These are phyloP conservation scores for Cercospora sesami DNA, from an alignment of 2,329 filamentous ascomycete species.

Conservation along the genomic window DNA sequence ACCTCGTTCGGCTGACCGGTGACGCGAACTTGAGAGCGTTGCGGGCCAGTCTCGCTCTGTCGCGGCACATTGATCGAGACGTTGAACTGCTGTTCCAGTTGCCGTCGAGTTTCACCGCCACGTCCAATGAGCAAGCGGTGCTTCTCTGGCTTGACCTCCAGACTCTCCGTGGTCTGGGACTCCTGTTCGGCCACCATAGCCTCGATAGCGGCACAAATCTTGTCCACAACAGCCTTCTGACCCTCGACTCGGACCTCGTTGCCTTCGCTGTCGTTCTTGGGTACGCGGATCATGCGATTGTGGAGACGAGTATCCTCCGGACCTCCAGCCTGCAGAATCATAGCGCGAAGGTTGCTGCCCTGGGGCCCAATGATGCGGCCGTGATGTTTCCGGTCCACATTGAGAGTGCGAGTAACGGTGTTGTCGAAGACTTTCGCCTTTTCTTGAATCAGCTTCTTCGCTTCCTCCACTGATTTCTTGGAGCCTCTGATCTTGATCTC, in stretches of 20 bases:
- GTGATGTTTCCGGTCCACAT: slow-evolving; percentile 94
- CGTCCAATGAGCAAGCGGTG: slow-evolving; percentile 89
- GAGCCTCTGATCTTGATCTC: slow-evolving; percentile 92
- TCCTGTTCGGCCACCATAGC: slow-evolving; percentile 79
- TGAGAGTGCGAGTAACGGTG: slow-evolving; percentile 78
- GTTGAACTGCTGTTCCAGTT: slow-evolving; percentile 81
- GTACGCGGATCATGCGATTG: slow-evolving; percentile 91
- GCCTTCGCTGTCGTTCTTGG: slow-evolving; percentile 75
- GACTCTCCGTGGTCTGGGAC: slow-evolving; percentile 72
- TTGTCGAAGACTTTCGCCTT: slow-evolving; percentile 85
- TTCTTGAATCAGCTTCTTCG: slow-evolving; percentile 85
- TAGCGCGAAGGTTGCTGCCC: slow-evolving; percentile 80
- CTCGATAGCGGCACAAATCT: slow-evolving; percentile 79
- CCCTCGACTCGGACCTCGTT: slow-evolving; percentile 88
- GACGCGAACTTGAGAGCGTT: slow-evolving; percentile 82
- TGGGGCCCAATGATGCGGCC: slow-evolving; percentile 82
- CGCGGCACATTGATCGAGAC: slow-evolving; percentile 88
- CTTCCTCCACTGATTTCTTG: slow-evolving; percentile 84
- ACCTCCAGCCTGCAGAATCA: slow-evolving; percentile 84
- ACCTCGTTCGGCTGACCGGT: slow-evolving; percentile 76
- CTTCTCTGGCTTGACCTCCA: slow-evolving; percentile 86
- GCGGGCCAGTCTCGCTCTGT: slow-evolving; percentile 67
- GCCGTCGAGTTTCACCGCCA: slow-evolving; percentile 81
- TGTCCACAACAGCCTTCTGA: slow-evolving; percentile 78
- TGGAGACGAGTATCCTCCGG: slow-evolving; percentile 81